These are phyloP conservation scores for Rhodamnia rubescens DNA, from an alignment of 345 rosid species.

Conservation along the genomic window DNA sequence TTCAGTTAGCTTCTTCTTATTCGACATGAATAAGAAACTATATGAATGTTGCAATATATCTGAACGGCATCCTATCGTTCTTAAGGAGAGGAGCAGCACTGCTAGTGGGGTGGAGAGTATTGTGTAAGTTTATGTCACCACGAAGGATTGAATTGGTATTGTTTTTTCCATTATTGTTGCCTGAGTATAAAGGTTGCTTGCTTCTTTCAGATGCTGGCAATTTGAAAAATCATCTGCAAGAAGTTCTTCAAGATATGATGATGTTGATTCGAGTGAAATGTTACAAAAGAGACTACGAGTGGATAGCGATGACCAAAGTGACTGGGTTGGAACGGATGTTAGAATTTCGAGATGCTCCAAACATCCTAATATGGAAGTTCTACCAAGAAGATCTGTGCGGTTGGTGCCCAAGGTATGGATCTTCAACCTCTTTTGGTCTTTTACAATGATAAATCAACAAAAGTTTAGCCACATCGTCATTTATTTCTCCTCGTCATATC, in stretches of 20 bases:
- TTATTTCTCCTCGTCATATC: background rate
- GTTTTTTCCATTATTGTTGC: background rate
- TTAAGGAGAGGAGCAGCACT: constrained; percentile 55
- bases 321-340: constrained; percentile 5
- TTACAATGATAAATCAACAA: background rate
- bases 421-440: background rate
- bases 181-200: background rate
- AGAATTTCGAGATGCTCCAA: constrained; percentile 23
- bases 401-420: constrained; percentile 41
- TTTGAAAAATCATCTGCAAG: constrained; percentile 14
- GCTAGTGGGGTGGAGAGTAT: constrained; percentile 36
- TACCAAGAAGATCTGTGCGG: constrained; percentile 51
- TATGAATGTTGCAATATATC: background rate
- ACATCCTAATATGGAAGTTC: constrained; percentile 14
- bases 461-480: background rate
- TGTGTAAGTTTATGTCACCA: constrained; percentile 30
- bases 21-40: background rate
- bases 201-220: constrained; percentile 30
- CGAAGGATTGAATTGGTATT: background rate
- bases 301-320: constrained; percentile 8
- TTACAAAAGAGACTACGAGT: constrained; percentile 13
- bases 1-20: background rate
- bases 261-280: constrained; percentile 12
- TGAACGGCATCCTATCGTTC: constrained; percentile 8
- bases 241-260: constrained; percentile 11